These are phyloP conservation scores for Dryas octopetala DNA, from an alignment of 306 rosid species.

Conservation along the genomic window DNA sequence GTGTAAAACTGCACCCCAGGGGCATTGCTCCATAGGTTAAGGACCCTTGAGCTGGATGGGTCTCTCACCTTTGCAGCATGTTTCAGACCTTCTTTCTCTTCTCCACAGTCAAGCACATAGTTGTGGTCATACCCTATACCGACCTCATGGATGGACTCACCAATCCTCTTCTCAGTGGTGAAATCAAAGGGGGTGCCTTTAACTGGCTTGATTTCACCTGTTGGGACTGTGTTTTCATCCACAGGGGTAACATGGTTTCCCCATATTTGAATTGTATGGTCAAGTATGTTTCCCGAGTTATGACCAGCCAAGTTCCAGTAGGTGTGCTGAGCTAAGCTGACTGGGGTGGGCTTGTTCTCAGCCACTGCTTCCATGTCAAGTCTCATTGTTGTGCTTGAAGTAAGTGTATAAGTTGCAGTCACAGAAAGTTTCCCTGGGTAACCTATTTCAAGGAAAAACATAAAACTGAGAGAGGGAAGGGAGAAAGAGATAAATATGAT, in stretches of 20 bases:
- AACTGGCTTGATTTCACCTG: conserved; percentile 74
- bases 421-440: conserved; percentile 77
- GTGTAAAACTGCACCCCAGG: conserved; percentile 98
- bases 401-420: conserved; percentile 79
- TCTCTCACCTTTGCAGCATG: conserved; percentile 86
- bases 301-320: conserved; percentile 97
- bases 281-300: conserved; percentile 61
- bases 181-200: conserved; percentile 84
- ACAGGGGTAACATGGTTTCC: conserved; percentile 75
- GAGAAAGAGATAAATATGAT: not conserved
- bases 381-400: conserved; percentile 66
- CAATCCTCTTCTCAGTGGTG: conserved; percentile 67
- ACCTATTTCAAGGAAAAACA: conserved; percentile 39
- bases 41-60: conserved; percentile 78
- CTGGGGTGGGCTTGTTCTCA: conserved; percentile 71
- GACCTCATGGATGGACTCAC: conserved; percentile 60
- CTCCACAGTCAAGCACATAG: conserved; percentile 74
- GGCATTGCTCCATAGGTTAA: conserved; percentile 74
- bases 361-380: conserved; percentile 97
- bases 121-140: conserved; percentile 90
- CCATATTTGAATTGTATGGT: conserved; percentile 72
- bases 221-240: conserved; percentile 63
- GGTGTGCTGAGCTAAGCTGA: conserved; percentile 87
- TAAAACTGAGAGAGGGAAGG: conserved; percentile 9
- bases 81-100: conserved; percentile 61